Evolutionary conservation across 768 basidiomycete species (phyloP).

Genomic region (Tephrocybe rancida): DNA sequence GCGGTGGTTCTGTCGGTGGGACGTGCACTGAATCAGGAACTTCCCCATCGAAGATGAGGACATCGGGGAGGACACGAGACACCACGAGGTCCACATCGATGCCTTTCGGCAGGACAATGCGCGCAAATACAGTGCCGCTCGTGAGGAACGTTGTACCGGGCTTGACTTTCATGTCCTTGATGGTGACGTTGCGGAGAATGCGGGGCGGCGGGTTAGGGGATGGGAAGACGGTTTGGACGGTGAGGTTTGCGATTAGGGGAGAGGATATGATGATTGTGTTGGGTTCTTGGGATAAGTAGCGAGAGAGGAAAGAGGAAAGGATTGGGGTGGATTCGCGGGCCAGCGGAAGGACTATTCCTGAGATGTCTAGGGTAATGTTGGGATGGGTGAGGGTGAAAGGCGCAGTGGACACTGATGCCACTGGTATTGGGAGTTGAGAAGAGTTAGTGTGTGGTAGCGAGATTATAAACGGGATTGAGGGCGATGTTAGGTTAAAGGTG

Average conservation of each 20-base stretch:
- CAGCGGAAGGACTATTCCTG: slow-evolving; percentile 61
- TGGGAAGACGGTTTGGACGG: slow-evolving; percentile 60
- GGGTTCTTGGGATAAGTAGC: slow-evolving; percentile 59
- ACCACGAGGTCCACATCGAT: slow-evolving; percentile 69
- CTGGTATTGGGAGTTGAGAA: slow-evolving; percentile 31
- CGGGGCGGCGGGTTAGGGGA: slow-evolving; percentile 64
- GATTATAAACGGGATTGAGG: slow-evolving; percentile 64
- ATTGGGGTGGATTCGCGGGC: slow-evolving; percentile 34
- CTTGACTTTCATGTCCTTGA: slow-evolving; percentile 74
- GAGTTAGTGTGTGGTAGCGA: slow-evolving; percentile 41
- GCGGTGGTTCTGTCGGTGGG: slow-evolving; percentile 40
- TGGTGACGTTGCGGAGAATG: slow-evolving; percentile 71
- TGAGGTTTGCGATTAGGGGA: slow-evolving; percentile 52
- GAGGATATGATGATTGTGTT: slow-evolving; percentile 63
- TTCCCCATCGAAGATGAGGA: slow-evolving; percentile 77
- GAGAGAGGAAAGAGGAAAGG: slow-evolving; percentile 64
- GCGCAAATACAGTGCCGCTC: slow-evolving; percentile 68
- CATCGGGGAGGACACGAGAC: slow-evolving; percentile 69
- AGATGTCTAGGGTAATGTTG: slow-evolving; percentile 61
- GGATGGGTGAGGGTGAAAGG: slow-evolving; percentile 68
- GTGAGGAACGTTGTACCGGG: slow-evolving; percentile 58
- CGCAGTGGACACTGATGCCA: slow-evolving; percentile 56
- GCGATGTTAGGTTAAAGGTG: slow-evolving; percentile 49
- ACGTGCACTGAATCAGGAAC: slow-evolving; percentile 37
- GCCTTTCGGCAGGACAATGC: slow-evolving; percentile 68